Conservation (phyloP, 257 asterid species). For the Jacaranda copaia region DNA sequence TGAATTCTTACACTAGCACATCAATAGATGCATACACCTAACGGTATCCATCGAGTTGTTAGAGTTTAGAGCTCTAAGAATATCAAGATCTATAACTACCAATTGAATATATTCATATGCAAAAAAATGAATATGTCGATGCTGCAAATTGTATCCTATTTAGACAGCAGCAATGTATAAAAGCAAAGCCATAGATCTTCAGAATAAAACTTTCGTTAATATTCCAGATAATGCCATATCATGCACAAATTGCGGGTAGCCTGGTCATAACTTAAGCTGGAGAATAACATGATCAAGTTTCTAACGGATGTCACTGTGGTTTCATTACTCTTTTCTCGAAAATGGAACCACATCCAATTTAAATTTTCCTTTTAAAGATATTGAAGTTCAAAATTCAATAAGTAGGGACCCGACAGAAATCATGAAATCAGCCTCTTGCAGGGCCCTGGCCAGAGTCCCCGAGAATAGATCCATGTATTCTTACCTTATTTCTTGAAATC, state of each 20-base stretch:
- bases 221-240: background rate
- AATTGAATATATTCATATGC: too few species aligned
- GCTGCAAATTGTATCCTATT: too few species aligned
- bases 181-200: constrained; percentile 8
- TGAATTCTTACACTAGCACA: background rate
- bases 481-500: background rate
- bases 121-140: too few species aligned
- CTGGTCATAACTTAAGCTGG: constrained; percentile 12
- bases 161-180: background rate
- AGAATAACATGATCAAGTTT: background rate
- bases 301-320: constrained; percentile 13
- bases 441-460: background rate
- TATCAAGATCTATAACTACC: too few species aligned
- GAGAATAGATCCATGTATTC: background rate
- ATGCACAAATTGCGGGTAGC: constrained; percentile 7
- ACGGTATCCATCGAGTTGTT: background rate
- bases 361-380: constrained; percentile 16
- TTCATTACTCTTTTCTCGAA: constrained; percentile 29
- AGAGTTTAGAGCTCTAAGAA: background rate
- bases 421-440: background rate
- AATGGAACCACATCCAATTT: constrained; percentile 38
- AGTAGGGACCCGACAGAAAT: background rate
- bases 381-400: constrained; percentile 16
- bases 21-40: background rate
- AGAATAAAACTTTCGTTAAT: background rate